These are phyloP conservation scores for Pseudogymnoascus sp. DNA, from an alignment of 2,329 filamentous ascomycete genomes.

Conservation along the genomic window DNA sequence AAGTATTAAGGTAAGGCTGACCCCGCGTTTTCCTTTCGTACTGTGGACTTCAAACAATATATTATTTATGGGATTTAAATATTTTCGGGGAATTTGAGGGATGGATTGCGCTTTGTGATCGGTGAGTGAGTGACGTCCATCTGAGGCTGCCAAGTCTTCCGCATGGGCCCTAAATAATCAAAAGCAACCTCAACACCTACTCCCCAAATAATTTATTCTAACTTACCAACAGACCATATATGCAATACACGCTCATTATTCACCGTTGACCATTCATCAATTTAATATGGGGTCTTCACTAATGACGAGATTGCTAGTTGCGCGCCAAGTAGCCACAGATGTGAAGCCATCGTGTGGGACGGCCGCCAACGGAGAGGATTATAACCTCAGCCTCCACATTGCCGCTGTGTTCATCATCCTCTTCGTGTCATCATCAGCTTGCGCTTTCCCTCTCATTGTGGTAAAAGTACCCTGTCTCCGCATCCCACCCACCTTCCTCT, in stretches of 20 bases:
- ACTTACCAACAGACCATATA: not conserved
- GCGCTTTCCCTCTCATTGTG: conserved; percentile 10
- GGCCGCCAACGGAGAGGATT: not conserved
- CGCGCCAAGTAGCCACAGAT: not conserved
- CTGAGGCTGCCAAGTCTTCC: not conserved
- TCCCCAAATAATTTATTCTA: not conserved
- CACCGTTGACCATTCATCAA: not conserved
- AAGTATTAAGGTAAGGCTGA: not conserved
- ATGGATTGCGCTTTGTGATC: not conserved
- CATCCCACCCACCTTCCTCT: conserved; percentile 53
- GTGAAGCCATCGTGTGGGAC: not conserved
- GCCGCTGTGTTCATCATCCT: conserved; percentile 11
- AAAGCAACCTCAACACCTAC: not conserved
- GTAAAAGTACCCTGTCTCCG: conserved; percentile 10
- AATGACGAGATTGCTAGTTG: not conserved
- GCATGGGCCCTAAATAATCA: not conserved
- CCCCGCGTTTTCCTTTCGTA: not conserved
- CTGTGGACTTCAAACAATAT: not conserved
- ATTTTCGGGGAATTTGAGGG: not conserved
- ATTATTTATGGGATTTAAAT: not conserved
- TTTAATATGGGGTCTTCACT: not conserved
- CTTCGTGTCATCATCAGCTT: conserved; percentile 8
- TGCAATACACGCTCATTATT: not conserved
- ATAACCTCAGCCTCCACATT: conserved; percentile 10
- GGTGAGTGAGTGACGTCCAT: not conserved